phyloP scores from a whole-genome alignment of 257 asterid genomes.

The Penstemon eatonii region DNA sequence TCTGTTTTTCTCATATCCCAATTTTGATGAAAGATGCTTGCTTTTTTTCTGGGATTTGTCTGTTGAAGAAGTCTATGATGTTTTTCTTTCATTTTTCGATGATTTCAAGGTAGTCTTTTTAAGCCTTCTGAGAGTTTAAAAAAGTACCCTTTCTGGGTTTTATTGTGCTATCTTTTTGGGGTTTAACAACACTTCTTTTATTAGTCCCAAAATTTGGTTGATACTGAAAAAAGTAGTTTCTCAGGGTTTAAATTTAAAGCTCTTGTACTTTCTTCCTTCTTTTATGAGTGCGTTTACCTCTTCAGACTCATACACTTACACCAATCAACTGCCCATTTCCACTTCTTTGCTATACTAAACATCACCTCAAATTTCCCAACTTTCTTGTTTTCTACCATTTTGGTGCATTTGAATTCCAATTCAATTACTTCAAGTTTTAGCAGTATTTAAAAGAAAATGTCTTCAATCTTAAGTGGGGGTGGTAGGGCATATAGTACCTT shows the following conservation, averaged over 20 bases:
- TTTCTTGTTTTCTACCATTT: background rate
- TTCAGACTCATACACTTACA: conserved; percentile 22
- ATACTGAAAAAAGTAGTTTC: conserved; percentile 24
- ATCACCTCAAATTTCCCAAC: conserved; percentile 8
- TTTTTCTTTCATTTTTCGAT: conserved; percentile 27
- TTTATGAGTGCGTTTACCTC: background rate
- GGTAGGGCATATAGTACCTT: conserved; percentile 64
- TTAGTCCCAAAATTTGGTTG: conserved; percentile 25
- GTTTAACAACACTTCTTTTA: conserved; percentile 18
- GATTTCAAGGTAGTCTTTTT: conserved; percentile 32
- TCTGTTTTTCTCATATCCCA: conserved; percentile 3
- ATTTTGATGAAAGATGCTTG: conserved; percentile 9
- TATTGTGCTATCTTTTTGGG: conserved; percentile 28
- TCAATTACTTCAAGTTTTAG: conserved; percentile 4
- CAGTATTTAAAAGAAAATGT: conserved; percentile 33
- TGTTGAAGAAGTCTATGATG: conserved; percentile 14
- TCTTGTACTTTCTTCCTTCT: conserved; percentile 22
- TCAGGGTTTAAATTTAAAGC: conserved; percentile 66
- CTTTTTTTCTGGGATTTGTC: conserved; percentile 16
- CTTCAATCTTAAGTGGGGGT: conserved; percentile 75
- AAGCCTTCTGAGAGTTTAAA: background rate
- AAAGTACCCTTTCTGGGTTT: conserved; percentile 7
- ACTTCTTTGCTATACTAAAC: conserved; percentile 15
- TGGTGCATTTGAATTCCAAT: conserved; percentile 13
- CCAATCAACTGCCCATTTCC: conserved; percentile 28